Evolutionary conservation across 805 yeast genomes (phyloP).

Genomic region (Kluyveromyces aestuarii): DNA sequence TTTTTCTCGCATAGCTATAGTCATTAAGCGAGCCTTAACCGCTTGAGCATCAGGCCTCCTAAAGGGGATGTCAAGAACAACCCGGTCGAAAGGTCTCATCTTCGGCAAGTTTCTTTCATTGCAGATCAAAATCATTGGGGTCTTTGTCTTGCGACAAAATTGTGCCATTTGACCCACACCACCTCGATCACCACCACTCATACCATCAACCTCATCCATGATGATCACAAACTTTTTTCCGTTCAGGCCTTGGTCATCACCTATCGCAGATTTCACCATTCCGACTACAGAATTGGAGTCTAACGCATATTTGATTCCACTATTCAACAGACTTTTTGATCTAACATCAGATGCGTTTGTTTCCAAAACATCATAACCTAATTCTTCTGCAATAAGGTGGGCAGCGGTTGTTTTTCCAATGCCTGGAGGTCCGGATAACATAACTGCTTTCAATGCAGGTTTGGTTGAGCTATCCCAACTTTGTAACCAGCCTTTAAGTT

Average conservation of each 20-base stretch:
- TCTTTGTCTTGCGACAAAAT: slow-evolving; percentile 72
- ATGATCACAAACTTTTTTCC: slow-evolving; percentile 65
- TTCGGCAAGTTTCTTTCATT: slow-evolving; percentile 89
- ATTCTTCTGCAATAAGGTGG: slow-evolving; percentile 56
- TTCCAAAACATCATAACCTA: slow-evolving; percentile 69
- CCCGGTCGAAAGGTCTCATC: slow-evolving; percentile 91
- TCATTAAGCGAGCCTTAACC: slow-evolving; percentile 75
- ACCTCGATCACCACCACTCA: slow-evolving; percentile 98
- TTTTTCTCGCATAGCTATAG: slow-evolving; percentile 81
- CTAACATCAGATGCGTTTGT: slow-evolving; percentile 86
- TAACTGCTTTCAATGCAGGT: slow-evolving; percentile 61
- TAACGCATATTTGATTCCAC: slow-evolving; percentile 59
- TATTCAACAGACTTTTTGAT: slow-evolving; percentile 66
- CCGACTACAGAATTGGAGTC: slow-evolving; percentile 81
- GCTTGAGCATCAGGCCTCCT: slow-evolving; percentile 81
- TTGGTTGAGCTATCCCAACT: slow-evolving; percentile 61
- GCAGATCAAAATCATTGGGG: slow-evolving; percentile 89
- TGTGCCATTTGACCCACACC: slow-evolving; percentile 93
- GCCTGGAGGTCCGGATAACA: slow-evolving; percentile 84
- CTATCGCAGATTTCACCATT: slow-evolving; percentile 38
- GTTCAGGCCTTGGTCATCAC: slow-evolving; percentile 26
- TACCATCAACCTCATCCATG: slow-evolving; percentile 99
- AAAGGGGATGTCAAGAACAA: slow-evolving; percentile 71
- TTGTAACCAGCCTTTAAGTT: slow-evolving; percentile 63
- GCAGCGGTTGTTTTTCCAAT: slow-evolving; percentile 81